Percentiles rank a stretch among this genome's conserved stretches.
phyloP scores from a whole-genome alignment of 352 stramenopile species.

The Phytopythium cucurbitacearum region DNA sequence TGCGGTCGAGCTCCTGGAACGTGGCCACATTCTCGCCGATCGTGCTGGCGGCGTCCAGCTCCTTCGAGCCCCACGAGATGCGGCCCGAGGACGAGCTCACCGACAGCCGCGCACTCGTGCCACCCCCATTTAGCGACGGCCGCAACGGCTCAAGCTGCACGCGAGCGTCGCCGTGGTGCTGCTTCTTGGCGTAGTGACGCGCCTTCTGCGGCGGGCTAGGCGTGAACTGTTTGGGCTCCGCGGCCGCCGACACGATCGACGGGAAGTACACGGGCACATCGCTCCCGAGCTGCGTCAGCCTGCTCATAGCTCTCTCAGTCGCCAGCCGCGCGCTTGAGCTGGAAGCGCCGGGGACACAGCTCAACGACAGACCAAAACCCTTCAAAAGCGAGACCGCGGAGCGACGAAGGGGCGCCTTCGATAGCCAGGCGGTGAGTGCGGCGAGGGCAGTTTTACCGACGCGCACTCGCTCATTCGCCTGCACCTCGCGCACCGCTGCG shows the following conservation, averaged over 20 bases:
- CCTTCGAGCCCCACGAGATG: slow-evolving; percentile 37
- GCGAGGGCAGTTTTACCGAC: no score
- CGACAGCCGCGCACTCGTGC: slow-evolving; percentile 16
- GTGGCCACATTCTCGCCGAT: slow-evolving; percentile 29
- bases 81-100: slow-evolving; percentile 36
- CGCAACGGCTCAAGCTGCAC: slow-evolving; percentile 63
- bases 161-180: slow-evolving; percentile 40
- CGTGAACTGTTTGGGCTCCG: slow-evolving; percentile 27
- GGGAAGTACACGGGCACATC: slow-evolving; percentile 46
- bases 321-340: no score
- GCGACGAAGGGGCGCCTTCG: no score
- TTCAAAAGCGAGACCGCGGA: no score
- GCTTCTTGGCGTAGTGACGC: slow-evolving; percentile 51
- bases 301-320: slow-evolving; percentile 14
- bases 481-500: no score
- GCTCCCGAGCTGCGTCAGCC: slow-evolving; percentile 28
- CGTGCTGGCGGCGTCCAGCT: slow-evolving; percentile 29
- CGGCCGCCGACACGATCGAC: slow-evolving; percentile 34
- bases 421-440: no score
- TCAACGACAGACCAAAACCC: no score
- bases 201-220: slow-evolving; percentile 51
- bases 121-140: slow-evolving; percentile 15
- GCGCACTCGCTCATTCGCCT: no score
- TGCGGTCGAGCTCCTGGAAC: slow-evolving; percentile 31
- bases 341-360: no score